Percentiles rank a stretch among this genome's conserved stretches.
Conservation (phyloP, 2,329 filamentous ascomycete genomes). For the Monilinia fructigena region DNA sequence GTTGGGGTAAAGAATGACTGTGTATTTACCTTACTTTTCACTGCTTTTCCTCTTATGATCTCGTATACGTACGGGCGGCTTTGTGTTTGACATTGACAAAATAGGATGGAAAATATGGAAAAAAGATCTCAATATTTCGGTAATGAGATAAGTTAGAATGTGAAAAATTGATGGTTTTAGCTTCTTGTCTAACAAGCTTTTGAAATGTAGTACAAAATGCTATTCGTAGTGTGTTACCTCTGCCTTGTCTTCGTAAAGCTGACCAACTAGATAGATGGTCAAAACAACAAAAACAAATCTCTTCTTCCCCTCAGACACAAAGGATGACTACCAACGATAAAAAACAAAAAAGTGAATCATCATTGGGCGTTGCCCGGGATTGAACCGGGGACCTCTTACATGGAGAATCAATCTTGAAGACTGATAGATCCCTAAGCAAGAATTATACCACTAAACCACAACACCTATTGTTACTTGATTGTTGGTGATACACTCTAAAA, state of each 20-base stretch:
- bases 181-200: neutral
- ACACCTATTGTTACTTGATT: neutral
- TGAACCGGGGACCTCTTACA: constrained; percentile 25
- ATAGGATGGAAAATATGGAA: neutral
- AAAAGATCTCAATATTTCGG: neutral
- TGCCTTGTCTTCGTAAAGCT: too few relatives aligned
- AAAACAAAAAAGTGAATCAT: too few relatives aligned
- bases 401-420: neutral
- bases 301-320: neutral
- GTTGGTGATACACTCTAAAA: fast-evolving
- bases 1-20: neutral
- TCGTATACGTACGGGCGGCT: neutral
- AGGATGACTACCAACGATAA: neutral
- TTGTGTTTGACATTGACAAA: neutral
- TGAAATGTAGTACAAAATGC: neutral
- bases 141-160: neutral
- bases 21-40: neutral
- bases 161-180: neutral
- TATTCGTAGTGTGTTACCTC: neutral
- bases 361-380: constrained; percentile 18
- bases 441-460: constrained; percentile 25
- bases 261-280: too few relatives aligned
- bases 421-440: constrained; percentile 16
- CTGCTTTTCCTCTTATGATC: neutral
- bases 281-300: too few relatives aligned